Percentiles rank a stretch among this genome's conserved stretches.
These are phyloP conservation scores for Phaffomyces thermotolerans DNA, from an alignment of 805 yeast genomes.

Conservation along the genomic window DNA sequence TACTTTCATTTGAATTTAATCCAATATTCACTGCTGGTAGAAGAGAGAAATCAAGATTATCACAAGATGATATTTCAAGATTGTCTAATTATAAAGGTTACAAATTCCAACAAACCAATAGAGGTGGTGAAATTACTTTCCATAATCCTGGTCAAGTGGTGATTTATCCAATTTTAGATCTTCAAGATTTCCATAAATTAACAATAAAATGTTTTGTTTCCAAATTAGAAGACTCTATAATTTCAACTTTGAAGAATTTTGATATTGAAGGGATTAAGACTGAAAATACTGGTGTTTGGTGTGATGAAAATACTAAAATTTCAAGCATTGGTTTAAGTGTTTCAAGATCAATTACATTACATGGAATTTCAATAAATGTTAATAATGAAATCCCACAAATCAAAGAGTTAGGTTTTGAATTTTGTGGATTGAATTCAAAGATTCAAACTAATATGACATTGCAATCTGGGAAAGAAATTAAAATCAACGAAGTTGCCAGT, in stretches of 20 bases:
- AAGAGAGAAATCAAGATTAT: slow-evolving; percentile 53
- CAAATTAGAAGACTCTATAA: slow-evolving; percentile 51
- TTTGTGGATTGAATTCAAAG: slow-evolving; percentile 77
- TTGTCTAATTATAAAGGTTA: slow-evolving; percentile 37
- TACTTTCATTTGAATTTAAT: slow-evolving; percentile 77
- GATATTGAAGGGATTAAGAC: slow-evolving; percentile 42
- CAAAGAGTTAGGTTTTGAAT: slow-evolving; percentile 51
- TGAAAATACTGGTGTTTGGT: slow-evolving; percentile 87
- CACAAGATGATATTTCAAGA: slow-evolving; percentile 21
- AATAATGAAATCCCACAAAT: slow-evolving; percentile 65
- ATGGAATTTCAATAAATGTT: slow-evolving; percentile 83
- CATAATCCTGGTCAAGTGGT: slow-evolving; percentile 96
- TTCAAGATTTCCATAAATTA: slow-evolving; percentile 49
- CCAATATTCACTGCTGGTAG: slow-evolving; percentile 92
- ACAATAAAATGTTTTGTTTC: slow-evolving; percentile 61
- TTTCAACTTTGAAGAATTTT: slow-evolving; percentile 35
- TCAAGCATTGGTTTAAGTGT: slow-evolving; percentile 89
- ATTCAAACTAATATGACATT: slow-evolving; percentile 46
- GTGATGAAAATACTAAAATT: slow-evolving; percentile 49
- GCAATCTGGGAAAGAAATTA: slow-evolving; percentile 18
- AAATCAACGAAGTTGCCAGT: slow-evolving; percentile 32
- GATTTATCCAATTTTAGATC: slow-evolving; percentile 70
- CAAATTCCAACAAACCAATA: slow-evolving; percentile 62
- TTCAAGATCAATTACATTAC: slow-evolving; percentile 76
- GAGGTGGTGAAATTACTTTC: slow-evolving; percentile 96